Evolutionary conservation across 768 basidiomycete species (phyloP), one percentile per base, ranked within the genome.

Genomic region (Leccinum longicurvipes): DNA sequence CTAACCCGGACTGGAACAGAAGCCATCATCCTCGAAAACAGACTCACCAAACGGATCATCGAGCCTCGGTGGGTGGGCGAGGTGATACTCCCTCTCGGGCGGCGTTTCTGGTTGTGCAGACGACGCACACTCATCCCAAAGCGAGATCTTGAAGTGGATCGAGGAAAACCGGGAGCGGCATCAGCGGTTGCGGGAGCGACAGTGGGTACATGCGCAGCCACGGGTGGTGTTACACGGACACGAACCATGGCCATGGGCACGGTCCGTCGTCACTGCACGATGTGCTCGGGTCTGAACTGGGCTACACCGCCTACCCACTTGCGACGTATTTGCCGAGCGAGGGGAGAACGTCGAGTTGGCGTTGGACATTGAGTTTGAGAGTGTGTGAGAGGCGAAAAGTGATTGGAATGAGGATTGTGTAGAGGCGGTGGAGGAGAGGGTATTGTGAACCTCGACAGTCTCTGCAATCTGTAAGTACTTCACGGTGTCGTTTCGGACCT

Each of bases 131-230:
- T 78, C 88, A 48, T 78, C 84, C 2, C 80, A 82, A 7, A 72
- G 74, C n/a, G 91, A 94, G 50, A 81, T 92, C 27, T 80, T 91
- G 66, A 85, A 87, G 56, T 86, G 92, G 12, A 93, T 96, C 60
- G 92, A 96, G 69, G 93, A 95, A 63, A 93, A 95, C 69, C 79
- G 93, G 2, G 93, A 95, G 64, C 82, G 94, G 59, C 93, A 95
- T 65, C 96, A 96, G 73, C 85, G 93, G 11, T 77, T 96, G 3
- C 83, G 92, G 47, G 93, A 95, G 69, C 83, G 90, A 34, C 83
- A 92, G 44, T 95, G 93, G 93, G 89, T 91, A n/a, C 89, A 91
- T 65, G 85, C 87, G 3, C 76, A 85, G 10, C 78, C 83, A 6
- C 84, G 83, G 57, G 47, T n/a, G 24, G 21, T 21, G 49, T 50